Conservation (phyloP, 179 eudicot genomes). For the Beta macrorhiza region DNA sequence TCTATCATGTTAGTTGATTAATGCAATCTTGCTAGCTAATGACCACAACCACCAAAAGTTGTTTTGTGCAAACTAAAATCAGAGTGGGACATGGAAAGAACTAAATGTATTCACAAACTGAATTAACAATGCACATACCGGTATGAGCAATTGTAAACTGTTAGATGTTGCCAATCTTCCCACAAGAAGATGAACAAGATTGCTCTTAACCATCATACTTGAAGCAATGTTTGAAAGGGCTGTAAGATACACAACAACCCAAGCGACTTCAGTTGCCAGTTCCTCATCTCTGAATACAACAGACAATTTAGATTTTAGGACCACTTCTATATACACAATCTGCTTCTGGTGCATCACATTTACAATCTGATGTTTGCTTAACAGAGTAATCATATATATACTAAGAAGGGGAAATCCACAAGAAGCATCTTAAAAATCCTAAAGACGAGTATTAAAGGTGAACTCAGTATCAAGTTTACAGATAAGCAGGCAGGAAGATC, state of each 20-base stretch:
- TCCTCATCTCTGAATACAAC: constrained; percentile 78
- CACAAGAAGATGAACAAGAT: constrained; percentile 74
- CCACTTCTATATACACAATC: neutral
- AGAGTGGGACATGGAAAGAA: neutral
- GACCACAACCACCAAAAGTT: neutral
- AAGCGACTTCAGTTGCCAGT: constrained; percentile 94
- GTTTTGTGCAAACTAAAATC: neutral
- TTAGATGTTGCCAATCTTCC: constrained; percentile 68
- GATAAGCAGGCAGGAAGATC: neutral
- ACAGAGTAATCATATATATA: neutral
- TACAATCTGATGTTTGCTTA: neutral
- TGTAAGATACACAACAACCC: constrained; percentile 96
- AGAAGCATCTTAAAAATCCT: neutral
- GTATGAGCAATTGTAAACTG: constrained; percentile 87
- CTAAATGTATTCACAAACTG: neutral
- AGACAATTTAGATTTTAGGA: constrained; percentile 9
- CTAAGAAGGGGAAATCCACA: neutral
- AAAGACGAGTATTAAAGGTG: neutral
- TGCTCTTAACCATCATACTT: constrained; percentile 65
- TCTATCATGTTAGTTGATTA: neutral
- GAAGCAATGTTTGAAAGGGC: constrained; percentile 83
- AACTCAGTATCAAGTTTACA: neutral
- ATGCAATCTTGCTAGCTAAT: neutral
- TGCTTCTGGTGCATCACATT: neutral
- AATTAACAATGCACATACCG: constrained; percentile 49